These are phyloP conservation scores for Isoetes taiwanensis DNA, from an alignment of 75 land plant species.

Conservation along the genomic window DNA sequence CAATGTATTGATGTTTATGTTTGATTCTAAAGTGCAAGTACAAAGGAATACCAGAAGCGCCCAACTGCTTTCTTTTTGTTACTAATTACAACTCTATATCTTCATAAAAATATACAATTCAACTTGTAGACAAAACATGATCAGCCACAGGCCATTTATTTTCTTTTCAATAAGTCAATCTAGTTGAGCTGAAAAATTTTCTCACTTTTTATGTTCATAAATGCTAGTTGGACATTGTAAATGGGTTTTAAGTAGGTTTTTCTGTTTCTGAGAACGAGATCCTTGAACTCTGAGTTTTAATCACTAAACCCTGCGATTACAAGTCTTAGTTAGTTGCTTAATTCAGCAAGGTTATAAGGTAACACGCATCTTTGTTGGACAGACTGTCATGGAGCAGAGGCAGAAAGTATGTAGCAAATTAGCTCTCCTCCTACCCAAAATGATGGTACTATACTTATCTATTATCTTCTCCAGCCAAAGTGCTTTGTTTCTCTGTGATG, in stretches of 20 bases:
- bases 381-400: slow-evolving; percentile 79
- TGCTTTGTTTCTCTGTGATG: background rate
- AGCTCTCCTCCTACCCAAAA: slow-evolving; percentile 84
- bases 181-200: background rate
- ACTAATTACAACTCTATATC: no score
- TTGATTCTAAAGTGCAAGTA: no score
- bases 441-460: slow-evolving; percentile 38
- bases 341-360: background rate
- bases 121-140: no score
- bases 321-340: background rate
- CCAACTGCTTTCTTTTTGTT: no score
- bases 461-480: background rate
- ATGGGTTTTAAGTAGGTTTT: background rate
- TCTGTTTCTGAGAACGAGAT: background rate
- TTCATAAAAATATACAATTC: background rate
- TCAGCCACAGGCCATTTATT: background rate
- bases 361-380: background rate
- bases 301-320: background rate
- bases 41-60: no score
- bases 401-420: slow-evolving; percentile 69
- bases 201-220: background rate
- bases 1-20: no score
- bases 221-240: background rate
- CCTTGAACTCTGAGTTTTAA: background rate
- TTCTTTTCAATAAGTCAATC: background rate